A percentile compares a stretch with the other conserved stretches of the same genome.
These are phyloP conservation scores for Cladosporium sp. DNA, from an alignment of 2,329 filamentous ascomycete genomes.

Conservation along the genomic window DNA sequence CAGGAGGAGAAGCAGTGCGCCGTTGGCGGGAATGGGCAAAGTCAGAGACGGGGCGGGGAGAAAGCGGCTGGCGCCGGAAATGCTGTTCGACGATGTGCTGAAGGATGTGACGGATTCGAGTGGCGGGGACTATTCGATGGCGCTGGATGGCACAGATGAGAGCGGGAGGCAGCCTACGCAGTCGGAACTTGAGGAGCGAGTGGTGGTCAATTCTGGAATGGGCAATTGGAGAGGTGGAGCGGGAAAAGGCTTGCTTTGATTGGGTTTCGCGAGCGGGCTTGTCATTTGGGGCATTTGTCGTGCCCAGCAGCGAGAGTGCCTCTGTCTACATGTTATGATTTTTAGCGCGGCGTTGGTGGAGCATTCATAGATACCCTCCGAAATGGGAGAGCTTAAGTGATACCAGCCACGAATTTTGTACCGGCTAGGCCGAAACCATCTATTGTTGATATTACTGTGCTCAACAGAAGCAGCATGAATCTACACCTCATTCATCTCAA, in stretches of 20 bases:
- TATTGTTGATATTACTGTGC: no score
- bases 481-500: no score
- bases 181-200: conserved; percentile 31
- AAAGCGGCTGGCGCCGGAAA: conserved; percentile 34
- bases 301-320: neutral
- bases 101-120: conserved; percentile 33
- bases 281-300: neutral
- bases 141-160: conserved; percentile 21
- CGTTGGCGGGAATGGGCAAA: conserved; percentile 24
- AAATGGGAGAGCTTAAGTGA: neutral
- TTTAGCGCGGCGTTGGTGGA: conserved; percentile 35
- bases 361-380: conserved; percentile 8
- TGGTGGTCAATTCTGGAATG: conserved; percentile 55
- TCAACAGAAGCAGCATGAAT: no score
- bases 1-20: conserved; percentile 29
- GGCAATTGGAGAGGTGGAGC: conserved; percentile 49
- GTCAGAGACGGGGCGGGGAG: conserved; percentile 23
- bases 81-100: conserved; percentile 47
- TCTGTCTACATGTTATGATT: neutral
- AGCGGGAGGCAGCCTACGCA: conserved; percentile 23
- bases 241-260: conserved; percentile 6
- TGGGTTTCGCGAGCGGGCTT: neutral
- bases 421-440: no score
- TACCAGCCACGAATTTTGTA: no score
- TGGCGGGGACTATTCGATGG: conserved; percentile 26